Evolutionary conservation across 1,284 basidiomycete species (phyloP), one percentile per base, ranked within the genome.

Genomic region (Malassezia dermatis): DNA sequence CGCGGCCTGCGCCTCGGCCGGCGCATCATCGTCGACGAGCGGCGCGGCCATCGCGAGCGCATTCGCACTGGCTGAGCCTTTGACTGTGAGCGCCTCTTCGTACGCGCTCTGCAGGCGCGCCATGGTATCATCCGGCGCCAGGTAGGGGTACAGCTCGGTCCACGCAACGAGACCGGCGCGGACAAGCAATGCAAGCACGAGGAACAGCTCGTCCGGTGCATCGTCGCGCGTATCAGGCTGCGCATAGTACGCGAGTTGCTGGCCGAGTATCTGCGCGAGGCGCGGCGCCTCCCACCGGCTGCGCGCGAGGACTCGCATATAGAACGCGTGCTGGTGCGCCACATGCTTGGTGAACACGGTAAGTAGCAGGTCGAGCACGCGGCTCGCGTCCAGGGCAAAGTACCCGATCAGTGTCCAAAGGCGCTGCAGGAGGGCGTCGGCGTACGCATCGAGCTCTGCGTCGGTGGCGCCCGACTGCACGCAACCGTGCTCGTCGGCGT

Each of bases 371-470:
- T 98, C 94, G 58, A 98, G 79, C 0, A 88, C 89, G 58, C 93
- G 82, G 66, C 90, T 89, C 8, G 94, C 91, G 69, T 95, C 89
- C 44, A 99, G 81, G 75, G 94, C 89, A 71, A 96, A 98, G 76
- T 88, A 91, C 24, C 93, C 73, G 59, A 68, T 61, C 26, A 65
- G 64, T 17, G 62, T 66, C 21, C 57, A 60, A 1, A 74, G 60
- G 34, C 65, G 68, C 45, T 69, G 69, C 60, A 71, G 66, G 19
- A 76, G 71, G 11, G 53, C 47, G 40, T 53, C 48, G 7, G 76
- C 75, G 8, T 73, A 60, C 27, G 35, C 47, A 31, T 61, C 65
- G 39, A 71, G 66, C 21, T 50, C 60, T 2, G 39, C 31, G 0
- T 54, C 54, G 1, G 59, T 49, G 52, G 71, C 70, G 23, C 60